phyloP scores from a whole-genome alignment of 768 basidiomycete genomes.

The Hortiboletus campestris region DNA sequence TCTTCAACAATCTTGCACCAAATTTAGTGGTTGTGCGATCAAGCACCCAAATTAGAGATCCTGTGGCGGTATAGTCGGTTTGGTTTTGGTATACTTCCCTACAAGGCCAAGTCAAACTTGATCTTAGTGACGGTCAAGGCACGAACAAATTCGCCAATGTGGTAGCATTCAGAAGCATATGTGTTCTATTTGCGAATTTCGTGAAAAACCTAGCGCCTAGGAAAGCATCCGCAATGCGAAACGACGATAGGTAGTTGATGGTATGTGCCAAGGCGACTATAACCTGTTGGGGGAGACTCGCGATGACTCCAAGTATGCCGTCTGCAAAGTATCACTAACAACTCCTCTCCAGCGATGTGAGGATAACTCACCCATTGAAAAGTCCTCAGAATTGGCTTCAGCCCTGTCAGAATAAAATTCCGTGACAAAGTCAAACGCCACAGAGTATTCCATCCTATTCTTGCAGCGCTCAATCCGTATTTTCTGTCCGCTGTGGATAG shows the following conservation, averaged over 20 bases:
- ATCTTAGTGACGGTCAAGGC: neutral
- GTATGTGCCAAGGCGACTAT: slow-evolving; percentile 71
- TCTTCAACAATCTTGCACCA: slow-evolving; percentile 77
- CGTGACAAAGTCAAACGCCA: slow-evolving; percentile 67
- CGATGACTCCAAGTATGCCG: slow-evolving; percentile 56
- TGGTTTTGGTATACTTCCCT: slow-evolving; percentile 92
- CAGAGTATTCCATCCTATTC: slow-evolving; percentile 54
- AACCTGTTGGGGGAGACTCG: slow-evolving; percentile 68
- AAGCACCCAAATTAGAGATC: slow-evolving; percentile 82
- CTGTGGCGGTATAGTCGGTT: slow-evolving; percentile 69
- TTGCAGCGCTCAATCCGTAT: slow-evolving; percentile 65
- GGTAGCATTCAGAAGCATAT: slow-evolving; percentile 89
- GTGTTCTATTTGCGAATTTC: slow-evolving; percentile 69
- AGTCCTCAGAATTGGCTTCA: slow-evolving; percentile 40
- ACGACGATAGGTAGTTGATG: slow-evolving; percentile 67
- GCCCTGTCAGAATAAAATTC: slow-evolving; percentile 62
- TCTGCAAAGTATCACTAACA: slow-evolving; percentile 37
- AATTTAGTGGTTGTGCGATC: slow-evolving; percentile 88
- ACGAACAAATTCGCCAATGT: slow-evolving; percentile 76
- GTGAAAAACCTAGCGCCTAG: slow-evolving; percentile 75
- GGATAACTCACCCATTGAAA: slow-evolving; percentile 15
- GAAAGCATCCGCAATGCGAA: slow-evolving; percentile 77
- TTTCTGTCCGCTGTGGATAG: slow-evolving; percentile 37
- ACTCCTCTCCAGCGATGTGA: neutral
- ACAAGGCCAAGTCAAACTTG: neutral